Evolutionary conservation across 176 grass and related monocot species (phyloP), one percentile per base, ranked within the genome.

Genomic region (Triticum monococcum): DNA sequence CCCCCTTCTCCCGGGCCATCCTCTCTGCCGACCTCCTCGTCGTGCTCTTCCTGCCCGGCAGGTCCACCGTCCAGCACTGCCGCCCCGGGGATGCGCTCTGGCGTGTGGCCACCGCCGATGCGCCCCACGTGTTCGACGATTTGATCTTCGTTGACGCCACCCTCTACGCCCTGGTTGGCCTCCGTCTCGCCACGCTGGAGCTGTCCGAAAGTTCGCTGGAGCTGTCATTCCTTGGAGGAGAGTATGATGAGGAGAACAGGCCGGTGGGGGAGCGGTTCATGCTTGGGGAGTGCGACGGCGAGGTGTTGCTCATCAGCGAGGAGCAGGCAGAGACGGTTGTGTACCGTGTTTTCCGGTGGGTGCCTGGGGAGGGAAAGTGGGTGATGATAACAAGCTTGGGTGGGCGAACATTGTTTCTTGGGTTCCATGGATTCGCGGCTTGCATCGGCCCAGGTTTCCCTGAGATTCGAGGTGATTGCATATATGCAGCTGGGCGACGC

Each of bases 101-200:
- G 95, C 90, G 74, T 9, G 68, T 95, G 24, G 77, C 68, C 31
- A 20, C 36, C 45, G 46, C 33, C 0, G 12, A 38, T 28, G 2
- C 76, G 23, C 81, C 68, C 33, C 46, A 71, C 30, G 32, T 69
- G 32, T 25, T 98, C 5, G 61, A 89, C 30, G 93, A 95, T 79
- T 84, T 95, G 92, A 87, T 95, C 32, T 98, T 93, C n/a, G 87
- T 92, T 24, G 18, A 79, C 5, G 71, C 67, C 33, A 87, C 80
- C 38, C 92, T 95, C 64, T 95, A 87, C 40, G 89, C 91, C 9
- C 71, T 98, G 68, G 80, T 87, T 57, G 81, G 81, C 16, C 82
- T 81, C 77, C 88, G 87, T 54, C 86, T 91, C 13, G 83, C 89
- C 70, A 41, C 12, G 5, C 76, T 90, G 1, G 88, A 89, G 4